phyloP scores from a whole-genome alignment of 352 stramenopile genomes.

The Phytophthora crassamura region DNA sequence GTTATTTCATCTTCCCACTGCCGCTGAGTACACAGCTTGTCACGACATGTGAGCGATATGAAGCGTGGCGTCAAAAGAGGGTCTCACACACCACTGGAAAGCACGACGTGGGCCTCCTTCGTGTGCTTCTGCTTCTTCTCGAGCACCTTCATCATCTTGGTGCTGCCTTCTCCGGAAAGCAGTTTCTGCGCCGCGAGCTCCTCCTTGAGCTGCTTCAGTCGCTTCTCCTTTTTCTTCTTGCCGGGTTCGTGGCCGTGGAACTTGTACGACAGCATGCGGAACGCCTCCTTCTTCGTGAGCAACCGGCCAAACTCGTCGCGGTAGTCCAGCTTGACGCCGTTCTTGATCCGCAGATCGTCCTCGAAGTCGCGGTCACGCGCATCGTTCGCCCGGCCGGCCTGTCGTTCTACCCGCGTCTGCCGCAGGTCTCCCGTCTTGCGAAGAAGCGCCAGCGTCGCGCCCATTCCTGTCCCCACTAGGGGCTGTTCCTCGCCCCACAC shows the following conservation, averaged over 20 bases:
- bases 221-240: slow-evolving; percentile 98
- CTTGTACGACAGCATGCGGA: slow-evolving; percentile 97
- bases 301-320: slow-evolving; percentile 96
- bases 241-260: slow-evolving; percentile 98
- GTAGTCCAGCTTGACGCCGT: slow-evolving; percentile 96
- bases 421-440: slow-evolving; percentile 94
- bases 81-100: slow-evolving; percentile 63
- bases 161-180: slow-evolving; percentile 76
- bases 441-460: slow-evolving; percentile 92
- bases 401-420: slow-evolving; percentile 87
- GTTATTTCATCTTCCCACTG: slow-evolving; percentile 12
- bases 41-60: not conserved
- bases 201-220: slow-evolving; percentile 87
- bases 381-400: slow-evolving; percentile 95
- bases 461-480: slow-evolving; percentile 88
- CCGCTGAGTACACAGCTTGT: not conserved
- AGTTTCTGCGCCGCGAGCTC: slow-evolving; percentile 80
- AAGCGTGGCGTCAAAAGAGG: not conserved
- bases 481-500: slow-evolving; percentile 88
- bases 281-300: slow-evolving; percentile 98
- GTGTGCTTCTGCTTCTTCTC: slow-evolving; percentile 85
- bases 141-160: slow-evolving; percentile 87
- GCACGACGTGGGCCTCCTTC: slow-evolving; percentile 86
- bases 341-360: slow-evolving; percentile 84
- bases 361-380: slow-evolving; percentile 93